Evolutionary conservation across 805 yeast species (phyloP).

Genomic region (Starmerella sp.): DNA sequence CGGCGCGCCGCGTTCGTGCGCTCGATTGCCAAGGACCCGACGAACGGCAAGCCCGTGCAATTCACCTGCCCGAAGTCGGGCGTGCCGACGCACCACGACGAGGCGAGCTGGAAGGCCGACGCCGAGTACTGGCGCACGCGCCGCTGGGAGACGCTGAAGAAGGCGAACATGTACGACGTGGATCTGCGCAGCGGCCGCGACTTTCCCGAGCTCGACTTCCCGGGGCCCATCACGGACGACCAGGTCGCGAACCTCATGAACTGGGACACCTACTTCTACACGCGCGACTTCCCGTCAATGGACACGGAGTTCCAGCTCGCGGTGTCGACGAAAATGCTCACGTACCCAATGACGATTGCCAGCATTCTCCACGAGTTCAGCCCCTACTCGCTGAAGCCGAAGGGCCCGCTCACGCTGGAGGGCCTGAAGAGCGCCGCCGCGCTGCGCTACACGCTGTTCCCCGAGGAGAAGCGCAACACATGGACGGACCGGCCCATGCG

Average conservation of each 20-base stretch:
- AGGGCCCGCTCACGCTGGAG: constrained; percentile 80
- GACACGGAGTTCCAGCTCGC: constrained; percentile 94
- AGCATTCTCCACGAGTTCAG: constrained; percentile 72
- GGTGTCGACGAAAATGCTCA: constrained; percentile 85
- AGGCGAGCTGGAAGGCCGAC: constrained; percentile 82
- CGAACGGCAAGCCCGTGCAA: constrained; percentile 65
- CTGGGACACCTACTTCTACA: constrained; percentile 92
- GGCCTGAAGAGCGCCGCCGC: constrained; percentile 93
- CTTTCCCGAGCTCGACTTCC: constrained; percentile 93
- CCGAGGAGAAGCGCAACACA: constrained; percentile 45
- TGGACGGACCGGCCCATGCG: constrained; percentile 82
- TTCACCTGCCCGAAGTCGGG: constrained; percentile 90
- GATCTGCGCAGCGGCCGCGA: constrained; percentile 88
- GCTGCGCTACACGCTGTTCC: constrained; percentile 77
- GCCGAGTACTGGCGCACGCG: constrained; percentile 54
- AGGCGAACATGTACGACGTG: constrained; percentile 87
- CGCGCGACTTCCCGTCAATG: constrained; percentile 89
- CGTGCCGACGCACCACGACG: constrained; percentile 88
- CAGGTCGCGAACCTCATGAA: constrained; percentile 58
- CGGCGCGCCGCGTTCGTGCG: constrained; percentile 85
- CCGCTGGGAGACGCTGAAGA: constrained; percentile 62
- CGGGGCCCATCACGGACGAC: constrained; percentile 65
- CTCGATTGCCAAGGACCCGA: constrained; percentile 82
- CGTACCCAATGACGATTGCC: constrained; percentile 85
- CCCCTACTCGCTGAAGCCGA: constrained; percentile 70